Evolutionary conservation across 148 eudicot species (phyloP), one percentile per base, ranked within the genome.

Genomic region (Nepenthes gracilis): DNA sequence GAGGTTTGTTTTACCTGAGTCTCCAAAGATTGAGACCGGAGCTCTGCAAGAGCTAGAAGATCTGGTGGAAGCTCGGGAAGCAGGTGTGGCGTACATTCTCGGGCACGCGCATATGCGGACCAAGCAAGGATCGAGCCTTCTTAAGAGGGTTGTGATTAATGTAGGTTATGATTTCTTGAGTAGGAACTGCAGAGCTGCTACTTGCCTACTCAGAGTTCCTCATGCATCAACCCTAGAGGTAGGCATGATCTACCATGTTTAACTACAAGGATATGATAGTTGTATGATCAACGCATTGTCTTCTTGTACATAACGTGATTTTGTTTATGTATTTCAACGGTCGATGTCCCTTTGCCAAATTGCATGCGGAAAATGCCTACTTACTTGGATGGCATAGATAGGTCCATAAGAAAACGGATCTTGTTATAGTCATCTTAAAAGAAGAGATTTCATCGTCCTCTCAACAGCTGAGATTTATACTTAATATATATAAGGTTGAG

Each of bases 171-270:
- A 92, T 66, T 88, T 92, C 75, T 77, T 92, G 76, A 82, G 98
- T 61, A 80, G 88, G 70, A 92, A 92, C 61, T 88, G 82, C n/a
- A 63, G 86, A 62, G 83, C 77, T 9, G 80, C 90, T 35, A 75
- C 77, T 5, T 82, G 82, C 70, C 94, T 88, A 4, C 58, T 82
- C 35, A 80, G 84, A 55, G 73, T 92, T 56, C 94, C 96, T 59
- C 85, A 77, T 61, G 96, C 99, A 12, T 88, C 98, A 4, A 88
- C 96, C 2, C 59, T 92, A 49, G 98, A 92, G 82, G 98, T 92
- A 9, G 98, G 96, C 4, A 92, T 92, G 98, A 70, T 85, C 55
- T 92, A 82, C 74, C 81, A 79, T 71, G 98, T 92, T 12, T 88
- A 72, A 82, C 45, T 40, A 4, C 8, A 4, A 40, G 45, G 23